These are phyloP conservation scores for Penicillium sp. DNA, from an alignment of 2,329 filamentous ascomycete species.

Conservation along the genomic window DNA sequence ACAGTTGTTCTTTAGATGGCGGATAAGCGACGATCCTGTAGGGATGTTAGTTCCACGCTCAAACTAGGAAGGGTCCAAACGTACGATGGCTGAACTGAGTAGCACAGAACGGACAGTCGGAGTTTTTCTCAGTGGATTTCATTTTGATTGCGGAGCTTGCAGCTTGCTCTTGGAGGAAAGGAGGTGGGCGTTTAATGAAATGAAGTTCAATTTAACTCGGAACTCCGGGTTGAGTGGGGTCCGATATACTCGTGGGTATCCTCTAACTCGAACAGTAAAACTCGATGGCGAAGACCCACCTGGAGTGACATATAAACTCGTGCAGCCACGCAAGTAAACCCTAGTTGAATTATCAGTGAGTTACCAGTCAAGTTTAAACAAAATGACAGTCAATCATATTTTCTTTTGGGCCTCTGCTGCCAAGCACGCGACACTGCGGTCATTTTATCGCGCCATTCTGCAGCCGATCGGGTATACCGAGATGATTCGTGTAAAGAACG, in stretches of 20 bases:
- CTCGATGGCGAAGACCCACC: no score
- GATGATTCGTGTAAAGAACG: neutral
- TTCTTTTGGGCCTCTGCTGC: constrained; percentile 1
- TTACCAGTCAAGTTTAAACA: neutral
- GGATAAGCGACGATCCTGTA: constrained; percentile 7
- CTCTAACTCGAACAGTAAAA: no score
- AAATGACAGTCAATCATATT: constrained; percentile 7
- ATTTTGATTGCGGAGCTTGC: neutral
- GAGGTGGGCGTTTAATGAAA: neutral
- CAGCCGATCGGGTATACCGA: constrained; percentile 1
- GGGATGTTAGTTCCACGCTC: neutral
- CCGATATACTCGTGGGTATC: no score
- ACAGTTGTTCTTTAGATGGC: constrained; percentile 7
- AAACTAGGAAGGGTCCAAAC: neutral
- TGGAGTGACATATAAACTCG: neutral
- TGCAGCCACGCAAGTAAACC: neutral
- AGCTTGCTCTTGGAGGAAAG: neutral
- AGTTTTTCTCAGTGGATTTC: neutral
- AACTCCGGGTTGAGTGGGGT: constrained; percentile 3
- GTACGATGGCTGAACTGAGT: constrained; percentile 1
- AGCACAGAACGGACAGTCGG: constrained; percentile 1
- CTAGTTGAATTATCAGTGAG: neutral
- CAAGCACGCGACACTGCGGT: neutral
- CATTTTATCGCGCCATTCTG: neutral
- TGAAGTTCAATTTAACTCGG: constrained; percentile 1